phyloP scores from a whole-genome alignment of 2,329 filamentous ascomycete genomes.

The Sphaerulina musiva region DNA sequence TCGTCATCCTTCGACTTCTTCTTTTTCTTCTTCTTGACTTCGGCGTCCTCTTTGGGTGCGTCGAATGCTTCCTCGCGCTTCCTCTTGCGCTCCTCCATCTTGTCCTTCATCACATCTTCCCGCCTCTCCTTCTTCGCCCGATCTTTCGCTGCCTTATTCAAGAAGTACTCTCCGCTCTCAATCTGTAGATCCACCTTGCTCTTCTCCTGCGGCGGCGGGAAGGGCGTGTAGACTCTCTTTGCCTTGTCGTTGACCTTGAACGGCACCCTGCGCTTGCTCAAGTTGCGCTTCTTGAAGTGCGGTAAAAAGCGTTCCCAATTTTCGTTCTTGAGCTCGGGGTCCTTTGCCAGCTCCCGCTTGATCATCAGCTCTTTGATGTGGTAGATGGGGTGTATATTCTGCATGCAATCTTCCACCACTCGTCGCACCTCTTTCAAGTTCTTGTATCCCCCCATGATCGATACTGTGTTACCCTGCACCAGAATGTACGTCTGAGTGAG shows the following conservation, averaged over 20 bases:
- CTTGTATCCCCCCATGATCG: slow-evolving; percentile 85
- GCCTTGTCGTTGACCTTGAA: slow-evolving; percentile 84
- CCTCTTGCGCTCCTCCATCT: slow-evolving; percentile 81
- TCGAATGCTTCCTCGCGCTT: slow-evolving; percentile 81
- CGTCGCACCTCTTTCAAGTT: slow-evolving; percentile 86
- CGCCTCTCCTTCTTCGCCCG: slow-evolving; percentile 71
- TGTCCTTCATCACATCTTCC: slow-evolving; percentile 75
- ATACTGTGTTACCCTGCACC: slow-evolving; percentile 93
- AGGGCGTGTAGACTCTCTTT: slow-evolving; percentile 93
- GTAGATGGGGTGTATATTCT: slow-evolving; percentile 82
- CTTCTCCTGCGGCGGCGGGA: slow-evolving; percentile 95
- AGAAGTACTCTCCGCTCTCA: slow-evolving; percentile 94
- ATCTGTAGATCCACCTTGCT: slow-evolving; percentile 98
- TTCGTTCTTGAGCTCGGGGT: slow-evolving; percentile 76
- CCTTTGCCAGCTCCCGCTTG: slow-evolving; percentile 83
- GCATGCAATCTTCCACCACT: slow-evolving; percentile 92
- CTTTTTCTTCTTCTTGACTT: slow-evolving; percentile 42
- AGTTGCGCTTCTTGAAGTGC: slow-evolving; percentile 90
- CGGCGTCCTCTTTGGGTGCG: slow-evolving; percentile 69
- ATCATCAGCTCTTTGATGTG: slow-evolving; percentile 96
- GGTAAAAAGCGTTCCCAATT: slow-evolving; percentile 95
- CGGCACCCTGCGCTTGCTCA: slow-evolving; percentile 76
- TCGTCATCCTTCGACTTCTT: slow-evolving; percentile 48
- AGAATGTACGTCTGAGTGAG: slow-evolving; percentile 88
- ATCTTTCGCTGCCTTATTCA: slow-evolving; percentile 88